Evolutionary conservation across 192 early-diverging fungal species (phyloP).

Genomic region (Coemansia pectinata): DNA sequence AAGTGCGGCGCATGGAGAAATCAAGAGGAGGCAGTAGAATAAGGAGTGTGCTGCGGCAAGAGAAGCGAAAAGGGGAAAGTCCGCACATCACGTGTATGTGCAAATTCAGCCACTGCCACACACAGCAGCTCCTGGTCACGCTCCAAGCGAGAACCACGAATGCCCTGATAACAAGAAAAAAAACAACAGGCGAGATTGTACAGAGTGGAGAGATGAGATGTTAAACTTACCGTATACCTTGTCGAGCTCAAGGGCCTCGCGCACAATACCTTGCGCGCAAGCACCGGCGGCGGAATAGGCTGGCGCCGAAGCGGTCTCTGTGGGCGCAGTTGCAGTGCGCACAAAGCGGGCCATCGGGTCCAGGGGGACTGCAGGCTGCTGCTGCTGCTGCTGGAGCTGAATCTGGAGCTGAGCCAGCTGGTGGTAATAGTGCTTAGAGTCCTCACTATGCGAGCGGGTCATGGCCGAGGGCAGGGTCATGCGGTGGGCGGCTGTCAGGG

Average conservation of each 20-base stretch:
- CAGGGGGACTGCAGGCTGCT: slow-evolving; percentile 7
- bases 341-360: slow-evolving; percentile 23
- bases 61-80: not conserved
- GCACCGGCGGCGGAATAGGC: slow-evolving; percentile 8
- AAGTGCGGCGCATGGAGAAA: slow-evolving; percentile 3
- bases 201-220: not conserved
- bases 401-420: slow-evolving; percentile 37
- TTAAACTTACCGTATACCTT: slow-evolving; percentile 54
- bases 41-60: not conserved
- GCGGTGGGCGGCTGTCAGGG: slow-evolving; percentile 33
- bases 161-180: not conserved
- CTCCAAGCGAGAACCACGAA: not conserved
- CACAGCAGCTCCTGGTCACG: not conserved
- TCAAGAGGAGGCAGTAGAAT: not conserved
- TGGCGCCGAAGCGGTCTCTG: not conserved
- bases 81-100: slow-evolving; percentile 30
- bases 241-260: slow-evolving; percentile 53
- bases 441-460: slow-evolving; percentile 38
- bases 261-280: slow-evolving; percentile 39
- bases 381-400: slow-evolving; percentile 33
- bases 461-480: slow-evolving; percentile 44
- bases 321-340: slow-evolving; percentile 46
- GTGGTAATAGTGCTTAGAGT: slow-evolving; percentile 41
- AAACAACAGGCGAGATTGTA: not conserved
- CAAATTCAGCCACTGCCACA: slow-evolving; percentile 31